A percentile compares a stretch with the other conserved stretches of the same genome.
Conservation (phyloP, 2,329 filamentous ascomycete species). For the Ophioceras dolichostomum region DNA sequence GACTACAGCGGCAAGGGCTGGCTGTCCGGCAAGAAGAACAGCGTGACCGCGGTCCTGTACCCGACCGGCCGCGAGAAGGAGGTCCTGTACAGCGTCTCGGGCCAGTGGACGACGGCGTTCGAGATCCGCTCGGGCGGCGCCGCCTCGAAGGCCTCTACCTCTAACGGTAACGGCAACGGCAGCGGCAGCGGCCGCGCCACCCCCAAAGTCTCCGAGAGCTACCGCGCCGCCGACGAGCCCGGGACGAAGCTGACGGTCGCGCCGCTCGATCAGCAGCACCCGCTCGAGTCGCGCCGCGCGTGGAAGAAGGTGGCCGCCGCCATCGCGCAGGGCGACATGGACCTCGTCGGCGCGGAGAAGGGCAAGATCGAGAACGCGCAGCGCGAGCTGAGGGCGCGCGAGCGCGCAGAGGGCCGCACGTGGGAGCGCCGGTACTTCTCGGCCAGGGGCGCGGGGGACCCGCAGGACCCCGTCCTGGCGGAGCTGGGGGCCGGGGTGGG, state of each 20-base stretch:
- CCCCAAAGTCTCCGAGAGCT: no score
- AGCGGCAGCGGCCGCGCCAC: slow-evolving; percentile 31
- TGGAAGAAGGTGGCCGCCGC: slow-evolving; percentile 78
- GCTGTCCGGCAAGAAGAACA: slow-evolving; percentile 94
- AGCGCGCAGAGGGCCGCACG: slow-evolving; percentile 58
- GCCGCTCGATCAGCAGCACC: slow-evolving; percentile 63
- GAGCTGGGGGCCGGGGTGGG: slow-evolving; percentile 32
- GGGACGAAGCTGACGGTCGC: slow-evolving; percentile 60
- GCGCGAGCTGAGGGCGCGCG: slow-evolving; percentile 58
- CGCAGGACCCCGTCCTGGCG: slow-evolving; percentile 29
- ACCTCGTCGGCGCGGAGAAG: slow-evolving; percentile 67
- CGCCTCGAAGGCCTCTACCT: no score
- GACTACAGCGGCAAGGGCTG: slow-evolving; percentile 92
- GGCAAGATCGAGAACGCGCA: slow-evolving; percentile 83
- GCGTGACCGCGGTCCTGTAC: slow-evolving; percentile 65
- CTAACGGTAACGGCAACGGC: slow-evolving; percentile 31
- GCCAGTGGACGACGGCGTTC: slow-evolving; percentile 83
- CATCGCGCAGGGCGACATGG: slow-evolving; percentile 75
- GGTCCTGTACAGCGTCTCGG: slow-evolving; percentile 67
- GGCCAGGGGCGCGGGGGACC: slow-evolving; percentile 26
- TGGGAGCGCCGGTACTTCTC: slow-evolving; percentile 86
- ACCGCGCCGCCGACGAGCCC: slow-evolving; percentile 43
- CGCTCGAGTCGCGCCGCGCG: slow-evolving; percentile 71
- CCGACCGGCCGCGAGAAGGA: slow-evolving; percentile 60
- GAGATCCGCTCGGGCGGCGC: slow-evolving; percentile 56